Evolutionary conservation across 176 grass and related monocot genomes (phyloP), one percentile per base, ranked within the genome.

Genomic region (Avena insularis): DNA sequence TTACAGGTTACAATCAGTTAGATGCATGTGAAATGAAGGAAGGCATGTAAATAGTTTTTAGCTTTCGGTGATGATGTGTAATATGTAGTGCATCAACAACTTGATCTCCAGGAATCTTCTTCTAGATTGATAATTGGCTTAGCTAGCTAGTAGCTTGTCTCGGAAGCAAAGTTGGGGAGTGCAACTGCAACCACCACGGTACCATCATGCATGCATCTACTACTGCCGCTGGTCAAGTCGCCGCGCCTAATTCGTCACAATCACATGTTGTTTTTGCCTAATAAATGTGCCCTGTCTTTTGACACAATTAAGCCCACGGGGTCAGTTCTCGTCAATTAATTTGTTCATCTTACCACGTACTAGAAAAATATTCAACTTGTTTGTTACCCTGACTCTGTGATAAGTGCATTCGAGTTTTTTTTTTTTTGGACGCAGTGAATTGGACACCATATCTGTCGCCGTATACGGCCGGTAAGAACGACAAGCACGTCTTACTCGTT

Each of bases 21-120:
- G 71, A 3, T 65, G 33, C 48, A 59, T 90, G 83, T 90, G 83
- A 77, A 78, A 25, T 9, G 74, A 27, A 77, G 27, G 74, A 77
- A 77, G 74, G 74, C 50, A 77, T 77, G 74, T 56, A 77, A 55
- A 77, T 77, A 77, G 74, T 77, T 77, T 77, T 55, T 56, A 56
- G 78, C 69, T 85, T 85, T 85, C 82, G 77, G 80, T 78, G 47
- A 12, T 25, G 17, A 6, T 21, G 80, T 35, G 21, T 38, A 38
- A 0, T 5, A 38, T 21, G 76, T 59, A 82, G 23, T 47, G 46
- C 46, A 47, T 5, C 43, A 33, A 8, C 73, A 9, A 31, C 53
- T 14, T 82, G 90, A 85, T 88, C 78, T 71, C 83, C 43, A 83
- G 62, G 86, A 85, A 88, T 91, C 82, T 49, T 81, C 47, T 56